Base-by-base conservation (phyloP, 2,329 filamentous ascomycete species). In the Trichoderma koningiopsis region DNA sequence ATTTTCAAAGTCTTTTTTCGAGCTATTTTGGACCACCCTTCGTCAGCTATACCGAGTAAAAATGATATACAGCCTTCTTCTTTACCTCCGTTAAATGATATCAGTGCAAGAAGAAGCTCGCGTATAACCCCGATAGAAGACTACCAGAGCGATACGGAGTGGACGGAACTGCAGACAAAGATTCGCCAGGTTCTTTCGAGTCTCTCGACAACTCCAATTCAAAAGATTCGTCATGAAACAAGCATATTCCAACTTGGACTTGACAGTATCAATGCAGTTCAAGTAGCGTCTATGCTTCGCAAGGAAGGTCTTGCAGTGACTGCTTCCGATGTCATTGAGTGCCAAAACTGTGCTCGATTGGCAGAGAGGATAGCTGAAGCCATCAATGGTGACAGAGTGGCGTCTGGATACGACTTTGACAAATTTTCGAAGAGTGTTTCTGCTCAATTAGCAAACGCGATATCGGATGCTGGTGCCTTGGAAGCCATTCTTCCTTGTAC, bases 211-310 rank as follows among this genome's bases (percentile, higher is more conserved):
- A 79, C 86, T 5, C 77, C 86, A 0, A 68, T 76, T 2, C 74
- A 82, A 0, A 81, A 80, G 0, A 89, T 97, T 58, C 74, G 77
- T 4, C 84, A 83, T 14, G 76, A 85, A 11, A 93, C 89, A 0
- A 93, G 92, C 0, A 93, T 98, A 60, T 97, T 95, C 74, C 89
- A 91, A 69, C 86, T 97, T n/a, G 95, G 95, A 0, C 82, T 97
- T 4, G 94, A 97, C 79, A 97, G 94, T 76, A 96, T 98, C 75
- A 94, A 91, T 70, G 92, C 93, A 0, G 86, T 90, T 5, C 94
- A 97, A 75, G 83, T 97, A 11, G 92, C 93, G 0, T 85, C 88
- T 1, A 81, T 85, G 31, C 82, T 97, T 19, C 88, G 91, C 22
- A 86, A 84, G 49, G 75, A 84, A 22, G 89, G 89, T 0, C 81